Percentiles rank a stretch among this genome's conserved stretches.
Conservation (phyloP, 495 filamentous ascomycete genomes). For the Neurospora sp. region DNA sequence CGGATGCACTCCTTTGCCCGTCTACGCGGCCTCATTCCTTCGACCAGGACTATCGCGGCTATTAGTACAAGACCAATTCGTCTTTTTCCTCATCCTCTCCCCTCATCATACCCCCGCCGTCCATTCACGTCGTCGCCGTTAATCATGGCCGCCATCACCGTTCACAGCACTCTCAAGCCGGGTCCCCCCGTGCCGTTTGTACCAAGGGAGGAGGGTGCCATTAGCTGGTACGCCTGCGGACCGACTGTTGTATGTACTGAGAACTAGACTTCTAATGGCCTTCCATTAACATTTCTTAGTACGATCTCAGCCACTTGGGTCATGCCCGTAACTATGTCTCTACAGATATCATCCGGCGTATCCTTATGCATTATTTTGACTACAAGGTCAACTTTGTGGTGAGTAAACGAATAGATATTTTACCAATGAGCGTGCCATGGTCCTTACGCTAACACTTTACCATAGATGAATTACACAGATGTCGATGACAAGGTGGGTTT, state of each 20-base stretch:
- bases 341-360: conserved; percentile 84
- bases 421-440: not conserved
- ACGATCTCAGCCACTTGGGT: conserved; percentile 3
- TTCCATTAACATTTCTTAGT: not conserved
- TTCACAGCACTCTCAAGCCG: conserved; percentile 71
- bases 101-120: not conserved
- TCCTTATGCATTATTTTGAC: conserved; percentile 76
- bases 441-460: not conserved
- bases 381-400: conserved; percentile 77
- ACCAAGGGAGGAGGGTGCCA: conserved; percentile 61
- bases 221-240: conserved; percentile 86
- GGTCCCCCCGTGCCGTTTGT: conserved; percentile 64
- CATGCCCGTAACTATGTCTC: conserved; percentile 85
- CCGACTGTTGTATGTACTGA: conserved; percentile 48
- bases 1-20: conserved; percentile 18
- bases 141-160: conserved; percentile 43
- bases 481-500: conserved; percentile 72
- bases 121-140: not conserved
- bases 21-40: conserved; percentile 5
- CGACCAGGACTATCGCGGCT: not conserved
- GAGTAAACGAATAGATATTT: not conserved
- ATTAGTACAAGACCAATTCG: not conserved
- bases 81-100: conserved; percentile 5
- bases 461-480: conserved; percentile 78
- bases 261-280: not conserved